Percentiles rank a stretch among this genome's conserved stretches.
Evolutionary conservation across 169 alveolate genomes (phyloP).

Genomic region (Plasmodium vivax): DNA sequence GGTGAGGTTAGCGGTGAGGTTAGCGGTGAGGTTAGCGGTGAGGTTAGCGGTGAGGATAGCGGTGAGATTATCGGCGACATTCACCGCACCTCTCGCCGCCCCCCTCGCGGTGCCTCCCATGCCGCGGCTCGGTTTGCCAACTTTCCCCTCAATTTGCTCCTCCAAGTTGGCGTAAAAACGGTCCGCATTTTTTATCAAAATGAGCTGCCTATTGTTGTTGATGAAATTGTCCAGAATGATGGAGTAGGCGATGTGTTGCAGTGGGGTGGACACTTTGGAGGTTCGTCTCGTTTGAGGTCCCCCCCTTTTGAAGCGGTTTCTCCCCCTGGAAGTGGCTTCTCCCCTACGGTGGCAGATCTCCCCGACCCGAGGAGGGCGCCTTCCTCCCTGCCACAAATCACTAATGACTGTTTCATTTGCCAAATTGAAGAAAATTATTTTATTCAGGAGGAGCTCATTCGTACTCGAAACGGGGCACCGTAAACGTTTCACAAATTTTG

Average conservation of each 20-base stretch:
- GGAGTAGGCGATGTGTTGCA: slow-evolving; percentile 1
- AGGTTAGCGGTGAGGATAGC: too few relatives aligned
- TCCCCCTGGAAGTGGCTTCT: background rate
- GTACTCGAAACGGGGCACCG: background rate
- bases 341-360: background rate
- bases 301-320: background rate
- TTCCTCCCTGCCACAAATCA: background rate
- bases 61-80: too few relatives aligned
- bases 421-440: slow-evolving; percentile 6
- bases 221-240: slow-evolving; percentile 28
- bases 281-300: background rate
- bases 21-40: too few relatives aligned
- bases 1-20: too few relatives aligned
- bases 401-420: slow-evolving; percentile 11
- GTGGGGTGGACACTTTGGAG: background rate
- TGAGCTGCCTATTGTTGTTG: slow-evolving; percentile 19
- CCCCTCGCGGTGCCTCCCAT: background rate
- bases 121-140: background rate
- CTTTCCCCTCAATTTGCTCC: background rate
- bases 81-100: background rate
- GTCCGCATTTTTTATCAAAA: slow-evolving; percentile 30
- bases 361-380: background rate
- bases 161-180: background rate
- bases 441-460: background rate
- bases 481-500: background rate